Evolutionary conservation across 106 monocot genomes (phyloP).

Genomic region (Dendrobium nobile): DNA sequence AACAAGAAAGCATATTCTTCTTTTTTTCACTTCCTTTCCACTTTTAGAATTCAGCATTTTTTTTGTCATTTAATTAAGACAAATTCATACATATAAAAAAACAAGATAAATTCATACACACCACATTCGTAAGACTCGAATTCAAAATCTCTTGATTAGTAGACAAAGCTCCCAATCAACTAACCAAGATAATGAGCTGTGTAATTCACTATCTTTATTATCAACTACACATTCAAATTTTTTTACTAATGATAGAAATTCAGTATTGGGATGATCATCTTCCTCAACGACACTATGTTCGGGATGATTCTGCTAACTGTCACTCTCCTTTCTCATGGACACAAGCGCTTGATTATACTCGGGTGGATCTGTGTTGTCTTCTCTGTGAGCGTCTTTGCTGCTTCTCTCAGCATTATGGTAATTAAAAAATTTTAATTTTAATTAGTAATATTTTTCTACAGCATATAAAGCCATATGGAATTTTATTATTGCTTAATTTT

Average conservation of each 20-base stretch:
- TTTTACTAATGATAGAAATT: background rate
- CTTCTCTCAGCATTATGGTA: slow-evolving; percentile 55
- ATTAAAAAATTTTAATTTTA: background rate
- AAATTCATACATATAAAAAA: no score
- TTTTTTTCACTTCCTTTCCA: no score
- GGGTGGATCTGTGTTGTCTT: slow-evolving; percentile 54
- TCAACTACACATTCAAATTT: background rate
- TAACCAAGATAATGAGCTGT: no score
- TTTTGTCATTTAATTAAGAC: no score
- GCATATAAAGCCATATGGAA: background rate
- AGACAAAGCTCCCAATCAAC: no score
- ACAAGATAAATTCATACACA: no score
- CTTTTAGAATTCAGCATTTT: background rate
- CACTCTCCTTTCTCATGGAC: slow-evolving; percentile 27
- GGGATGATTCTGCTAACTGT: slow-evolving; percentile 27
- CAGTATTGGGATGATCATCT: slow-evolving; percentile 18
- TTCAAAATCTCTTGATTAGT: no score
- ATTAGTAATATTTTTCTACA: background rate
- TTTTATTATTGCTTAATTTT: background rate
- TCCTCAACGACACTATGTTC: slow-evolving; percentile 32
- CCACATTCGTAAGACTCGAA: no score
- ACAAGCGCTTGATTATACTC: slow-evolving; percentile 11
- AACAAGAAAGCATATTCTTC: no score
- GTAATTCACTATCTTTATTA: background rate
- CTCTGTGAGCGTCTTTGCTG: slow-evolving; percentile 46